Conservation (phyloP, 306 rosid genomes). For the Heteromeles arbutifolia region DNA sequence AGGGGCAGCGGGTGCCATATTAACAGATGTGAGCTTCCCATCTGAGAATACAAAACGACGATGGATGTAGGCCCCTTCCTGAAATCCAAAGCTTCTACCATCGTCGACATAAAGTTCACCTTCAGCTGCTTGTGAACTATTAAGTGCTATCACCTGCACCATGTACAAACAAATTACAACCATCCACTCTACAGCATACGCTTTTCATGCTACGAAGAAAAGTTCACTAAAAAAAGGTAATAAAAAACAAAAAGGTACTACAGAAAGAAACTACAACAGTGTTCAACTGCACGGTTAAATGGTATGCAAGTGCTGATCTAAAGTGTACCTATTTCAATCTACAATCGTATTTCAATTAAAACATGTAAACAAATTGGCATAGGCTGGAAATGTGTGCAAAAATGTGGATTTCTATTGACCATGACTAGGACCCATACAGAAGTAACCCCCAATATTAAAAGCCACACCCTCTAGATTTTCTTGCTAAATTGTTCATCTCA, state of each 20-base stretch:
- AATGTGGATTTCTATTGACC: too few relatives aligned
- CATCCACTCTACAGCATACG: neutral
- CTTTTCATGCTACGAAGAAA: neutral
- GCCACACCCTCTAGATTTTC: neutral
- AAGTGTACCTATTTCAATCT: neutral
- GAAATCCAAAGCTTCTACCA: slow-evolving; percentile 72
- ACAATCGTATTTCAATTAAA: neutral
- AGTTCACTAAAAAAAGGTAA: too few relatives aligned
- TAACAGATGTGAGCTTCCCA: slow-evolving; percentile 58
- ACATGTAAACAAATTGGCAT: neutral
- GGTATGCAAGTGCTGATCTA: neutral
- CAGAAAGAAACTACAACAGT: neutral
- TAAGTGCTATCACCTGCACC: slow-evolving; percentile 80
- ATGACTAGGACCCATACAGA: neutral
- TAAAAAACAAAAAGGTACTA: neutral
- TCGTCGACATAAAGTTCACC: slow-evolving; percentile 89
- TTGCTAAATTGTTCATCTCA: neutral
- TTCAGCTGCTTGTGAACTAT: slow-evolving; percentile 85
- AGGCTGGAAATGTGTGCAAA: too few relatives aligned
- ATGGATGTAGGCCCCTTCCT: slow-evolving; percentile 73
- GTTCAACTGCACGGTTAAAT: neutral
- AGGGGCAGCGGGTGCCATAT: slow-evolving; percentile 36
- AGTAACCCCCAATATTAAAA: neutral
- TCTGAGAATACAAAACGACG: slow-evolving; percentile 69
- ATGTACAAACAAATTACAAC: neutral